These are phyloP conservation scores for Cyphellophora attinorum DNA, from an alignment of 2,329 filamentous ascomycete species.

Conservation along the genomic window DNA sequence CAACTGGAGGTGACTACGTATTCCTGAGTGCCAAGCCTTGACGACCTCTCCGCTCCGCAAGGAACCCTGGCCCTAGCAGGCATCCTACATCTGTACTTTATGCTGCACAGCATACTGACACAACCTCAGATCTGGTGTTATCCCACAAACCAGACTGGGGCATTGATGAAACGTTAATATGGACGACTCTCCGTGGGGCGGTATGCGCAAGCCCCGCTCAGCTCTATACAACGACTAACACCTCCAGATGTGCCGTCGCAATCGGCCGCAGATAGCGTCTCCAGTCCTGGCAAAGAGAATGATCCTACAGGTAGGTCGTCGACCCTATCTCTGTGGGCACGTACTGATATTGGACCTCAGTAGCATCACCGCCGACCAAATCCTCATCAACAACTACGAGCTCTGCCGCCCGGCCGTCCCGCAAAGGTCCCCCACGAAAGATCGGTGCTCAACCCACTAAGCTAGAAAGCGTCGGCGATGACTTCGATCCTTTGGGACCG, in stretches of 20 bases:
- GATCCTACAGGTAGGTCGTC: slow-evolving; percentile 8
- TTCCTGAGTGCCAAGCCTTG: too few relatives aligned
- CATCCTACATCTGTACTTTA: too few relatives aligned
- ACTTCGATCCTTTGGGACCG: slow-evolving; percentile 53
- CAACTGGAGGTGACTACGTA: too few relatives aligned
- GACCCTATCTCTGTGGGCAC: slow-evolving; percentile 4
- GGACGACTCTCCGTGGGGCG: slow-evolving; percentile 40
- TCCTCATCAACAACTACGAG: slow-evolving; percentile 26
- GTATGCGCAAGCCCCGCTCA: slow-evolving; percentile 27
- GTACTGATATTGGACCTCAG: too few relatives aligned
- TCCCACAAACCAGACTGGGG: too few relatives aligned
- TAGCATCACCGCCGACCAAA: too few relatives aligned
- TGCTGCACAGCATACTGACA: too few relatives aligned
- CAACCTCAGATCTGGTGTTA: too few relatives aligned
- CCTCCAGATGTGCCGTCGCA: slow-evolving; percentile 36
- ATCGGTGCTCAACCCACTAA: slow-evolving; percentile 52
- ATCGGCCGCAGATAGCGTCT: slow-evolving; percentile 19
- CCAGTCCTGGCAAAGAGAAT: slow-evolving; percentile 22
- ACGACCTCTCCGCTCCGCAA: too few relatives aligned
- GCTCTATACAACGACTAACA: slow-evolving; percentile 15
- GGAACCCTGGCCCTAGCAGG: too few relatives aligned
- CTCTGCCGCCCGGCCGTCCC: slow-evolving; percentile 36
- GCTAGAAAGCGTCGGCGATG: slow-evolving; percentile 53
- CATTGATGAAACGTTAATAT: too few relatives aligned
- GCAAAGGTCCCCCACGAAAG: slow-evolving; percentile 45